Evolutionary conservation across 2,329 filamentous ascomycete species (phyloP), one percentile per base, ranked within the genome.

Genomic region (Ampelomyces quisqualis): DNA sequence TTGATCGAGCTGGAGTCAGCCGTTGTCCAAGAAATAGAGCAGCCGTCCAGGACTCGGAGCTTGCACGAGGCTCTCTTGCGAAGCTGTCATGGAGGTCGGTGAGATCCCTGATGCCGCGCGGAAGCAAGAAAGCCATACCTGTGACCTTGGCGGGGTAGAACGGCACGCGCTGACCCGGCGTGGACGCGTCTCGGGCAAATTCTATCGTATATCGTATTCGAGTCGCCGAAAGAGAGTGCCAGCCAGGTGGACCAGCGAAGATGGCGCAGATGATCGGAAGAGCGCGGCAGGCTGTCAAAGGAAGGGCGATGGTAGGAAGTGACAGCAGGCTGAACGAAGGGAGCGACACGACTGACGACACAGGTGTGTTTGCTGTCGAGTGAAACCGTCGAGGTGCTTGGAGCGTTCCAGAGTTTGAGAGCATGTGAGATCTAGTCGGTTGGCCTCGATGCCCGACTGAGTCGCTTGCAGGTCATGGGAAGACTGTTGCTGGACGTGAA

Each of bases 141-240:
- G 36, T 45, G 41, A 49, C 45, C 47, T 58, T 51, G 57, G 57
- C 50, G 57, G 57, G 58, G 57, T 60, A 50, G 40, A 8, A 23
- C 31, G 26, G 33, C 28, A 33, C 32, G 43, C 35, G 33, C 27
- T 40, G 45, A 38, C 43, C 49, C 49, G 53, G 49, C 42, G 42
- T 43, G 45, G 45, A n/a, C n/a, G n/a, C n/a, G n/a, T n/a, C n/a
- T n/a, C n/a, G n/a, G n/a, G n/a, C n/a, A n/a, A n/a, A n/a, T n/a
- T n/a, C n/a, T n/a, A n/a, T n/a, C n/a, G n/a, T n/a, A n/a, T n/a
- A n/a, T n/a, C 22, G 45, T 42, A 43, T 45, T 48, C 22, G 22
- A n/a, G n/a, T n/a, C n/a, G n/a, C n/a, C n/a, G n/a, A n/a, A n/a
- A n/a, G n/a, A n/a, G n/a, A n/a, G n/a, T n/a, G n/a, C n/a, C n/a